phyloP scores from a whole-genome alignment of 495 filamentous ascomycete species.

The Aspergillus taichungensis region DNA sequence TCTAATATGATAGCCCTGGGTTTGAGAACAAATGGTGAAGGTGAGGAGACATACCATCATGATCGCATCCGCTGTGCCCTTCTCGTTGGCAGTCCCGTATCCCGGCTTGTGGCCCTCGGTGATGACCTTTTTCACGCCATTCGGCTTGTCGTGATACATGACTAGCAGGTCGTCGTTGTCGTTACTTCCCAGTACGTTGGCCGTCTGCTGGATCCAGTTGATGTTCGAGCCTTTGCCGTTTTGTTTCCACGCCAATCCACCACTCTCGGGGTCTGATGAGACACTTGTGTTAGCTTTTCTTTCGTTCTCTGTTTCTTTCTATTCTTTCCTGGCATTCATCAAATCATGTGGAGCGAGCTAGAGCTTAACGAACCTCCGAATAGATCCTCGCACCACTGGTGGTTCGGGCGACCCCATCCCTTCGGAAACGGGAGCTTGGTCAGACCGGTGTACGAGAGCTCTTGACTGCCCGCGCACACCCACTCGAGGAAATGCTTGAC shows the following conservation, averaged over 20 bases:
- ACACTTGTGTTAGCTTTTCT: too few relatives aligned
- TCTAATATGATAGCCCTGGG: too few relatives aligned
- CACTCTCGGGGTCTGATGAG: too few relatives aligned
- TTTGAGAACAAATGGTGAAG: too few relatives aligned
- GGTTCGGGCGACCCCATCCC: constrained; percentile 2
- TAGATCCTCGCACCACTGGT: constrained; percentile 3
- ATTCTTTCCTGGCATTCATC: too few relatives aligned
- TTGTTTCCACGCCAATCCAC: too few relatives aligned
- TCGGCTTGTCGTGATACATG: constrained; percentile 6
- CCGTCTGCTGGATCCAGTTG: constrained; percentile 8
- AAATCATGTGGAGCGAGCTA: too few relatives aligned
- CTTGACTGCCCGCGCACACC: not conserved
- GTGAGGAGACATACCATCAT: constrained; percentile 2
- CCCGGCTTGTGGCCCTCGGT: constrained; percentile 3
- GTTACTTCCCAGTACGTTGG: constrained; percentile 2
- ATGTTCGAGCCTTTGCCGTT: constrained; percentile 1
- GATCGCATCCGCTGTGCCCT: constrained; percentile 2
- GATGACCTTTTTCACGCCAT: constrained; percentile 5
- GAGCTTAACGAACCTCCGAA: constrained; percentile 2
- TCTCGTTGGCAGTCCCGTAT: not conserved
- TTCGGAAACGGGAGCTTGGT: not conserved
- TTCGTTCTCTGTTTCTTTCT: too few relatives aligned
- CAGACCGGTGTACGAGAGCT: not conserved
- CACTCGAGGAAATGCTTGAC: constrained; percentile 1
- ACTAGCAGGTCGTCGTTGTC: constrained; percentile 1